These are phyloP conservation scores for Schizonepeta tenuifolia DNA, from an alignment of 257 asterid genomes.

Conservation along the genomic window DNA sequence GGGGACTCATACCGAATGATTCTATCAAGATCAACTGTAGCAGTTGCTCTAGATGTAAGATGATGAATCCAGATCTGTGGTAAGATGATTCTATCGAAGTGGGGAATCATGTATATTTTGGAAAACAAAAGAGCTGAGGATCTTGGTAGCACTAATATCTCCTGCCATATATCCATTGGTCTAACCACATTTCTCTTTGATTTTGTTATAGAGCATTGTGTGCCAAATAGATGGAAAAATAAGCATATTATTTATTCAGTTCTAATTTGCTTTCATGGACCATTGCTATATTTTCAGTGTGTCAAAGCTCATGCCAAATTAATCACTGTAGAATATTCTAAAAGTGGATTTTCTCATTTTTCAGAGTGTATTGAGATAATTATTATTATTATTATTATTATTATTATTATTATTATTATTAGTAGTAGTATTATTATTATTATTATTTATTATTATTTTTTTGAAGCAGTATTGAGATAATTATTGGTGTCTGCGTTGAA, in stretches of 20 bases:
- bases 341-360: constrained; percentile 12
- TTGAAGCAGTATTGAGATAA: constrained; percentile 23
- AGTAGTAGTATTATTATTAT: too few relatives aligned
- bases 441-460: too few relatives aligned
- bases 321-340: constrained; percentile 22
- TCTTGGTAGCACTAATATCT: too few relatives aligned
- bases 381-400: too few relatives aligned
- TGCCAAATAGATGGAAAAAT: not conserved
- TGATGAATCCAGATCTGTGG: too few relatives aligned
- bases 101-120: too few relatives aligned
- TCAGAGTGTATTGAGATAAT: constrained; percentile 30
- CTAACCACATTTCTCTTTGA: not conserved
- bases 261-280: constrained; percentile 4
- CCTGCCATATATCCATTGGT: not conserved
- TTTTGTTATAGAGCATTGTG: not conserved
- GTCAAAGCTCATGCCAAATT: not conserved
- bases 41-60: too few relatives aligned
- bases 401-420: too few relatives aligned
- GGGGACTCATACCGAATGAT: too few relatives aligned
- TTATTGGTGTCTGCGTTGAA: constrained; percentile 16
- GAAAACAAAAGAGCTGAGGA: too few relatives aligned
- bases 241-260: not conserved
- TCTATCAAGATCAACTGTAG: too few relatives aligned
- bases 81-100: too few relatives aligned
- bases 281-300: constrained; percentile 6